Conservation (phyloP, 345 rosid species). For the Psidium guajava region DNA sequence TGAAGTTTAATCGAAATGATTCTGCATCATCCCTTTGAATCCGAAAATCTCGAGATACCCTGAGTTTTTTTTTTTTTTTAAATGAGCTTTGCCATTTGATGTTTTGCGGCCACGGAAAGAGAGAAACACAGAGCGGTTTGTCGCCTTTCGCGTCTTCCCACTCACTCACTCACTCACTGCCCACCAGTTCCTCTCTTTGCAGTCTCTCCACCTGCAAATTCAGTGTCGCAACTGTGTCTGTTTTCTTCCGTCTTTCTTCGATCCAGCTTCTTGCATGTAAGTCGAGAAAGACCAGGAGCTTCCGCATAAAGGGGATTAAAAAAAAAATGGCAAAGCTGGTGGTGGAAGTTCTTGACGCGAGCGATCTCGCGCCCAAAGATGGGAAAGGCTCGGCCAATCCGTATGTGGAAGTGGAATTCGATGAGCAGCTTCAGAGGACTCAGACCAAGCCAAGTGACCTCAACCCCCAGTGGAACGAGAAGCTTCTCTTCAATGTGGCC, state of each 20-base stretch:
- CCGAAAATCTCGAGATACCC: background rate
- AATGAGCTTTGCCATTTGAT: background rate
- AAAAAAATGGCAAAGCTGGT: constrained; percentile 53
- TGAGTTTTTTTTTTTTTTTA: background rate
- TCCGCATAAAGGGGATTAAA: background rate
- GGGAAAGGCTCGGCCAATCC: constrained; percentile 78
- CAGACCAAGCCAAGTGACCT: constrained; percentile 55
- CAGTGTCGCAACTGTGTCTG: constrained; percentile 3
- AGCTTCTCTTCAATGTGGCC: constrained; percentile 41
- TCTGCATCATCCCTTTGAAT: background rate
- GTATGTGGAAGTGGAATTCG: constrained; percentile 58
- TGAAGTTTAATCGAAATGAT: no score
- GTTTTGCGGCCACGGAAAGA: no score
- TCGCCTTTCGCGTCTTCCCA: background rate
- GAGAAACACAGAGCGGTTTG: background rate
- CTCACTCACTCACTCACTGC: background rate
- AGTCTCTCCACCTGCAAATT: constrained; percentile 14
- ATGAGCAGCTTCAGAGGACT: constrained; percentile 47
- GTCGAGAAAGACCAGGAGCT: background rate
- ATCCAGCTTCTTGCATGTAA: constrained; percentile 1
- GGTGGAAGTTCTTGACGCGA: constrained; percentile 67
- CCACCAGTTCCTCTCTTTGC: constrained; percentile 10
- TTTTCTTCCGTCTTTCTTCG: background rate
- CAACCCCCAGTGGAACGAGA: constrained; percentile 66
- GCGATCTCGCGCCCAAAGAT: constrained; percentile 72